Percentiles rank a stretch among this genome's conserved stretches.
Evolutionary conservation across 2,329 filamentous ascomycete species (phyloP).

Genomic region (Nemania sp.): DNA sequence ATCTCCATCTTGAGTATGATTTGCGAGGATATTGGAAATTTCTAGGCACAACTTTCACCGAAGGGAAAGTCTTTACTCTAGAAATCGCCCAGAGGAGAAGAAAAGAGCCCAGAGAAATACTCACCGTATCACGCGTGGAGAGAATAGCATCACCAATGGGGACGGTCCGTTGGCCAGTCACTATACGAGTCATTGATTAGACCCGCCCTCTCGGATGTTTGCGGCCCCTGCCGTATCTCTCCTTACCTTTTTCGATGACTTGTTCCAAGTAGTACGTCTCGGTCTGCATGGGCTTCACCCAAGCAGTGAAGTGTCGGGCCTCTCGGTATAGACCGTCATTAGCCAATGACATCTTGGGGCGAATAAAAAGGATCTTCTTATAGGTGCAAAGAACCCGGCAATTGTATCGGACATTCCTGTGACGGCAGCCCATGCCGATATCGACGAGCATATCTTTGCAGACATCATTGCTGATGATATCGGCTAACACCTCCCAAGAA

Average conservation of each 20-base stretch:
- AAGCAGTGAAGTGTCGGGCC: slow-evolving; percentile 54
- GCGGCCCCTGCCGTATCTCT: slow-evolving; percentile 33
- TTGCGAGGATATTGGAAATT: no score
- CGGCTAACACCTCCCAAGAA: slow-evolving; percentile 32
- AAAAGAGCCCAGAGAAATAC: no score
- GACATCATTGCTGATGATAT: slow-evolving; percentile 33
- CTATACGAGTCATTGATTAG: slow-evolving; percentile 41
- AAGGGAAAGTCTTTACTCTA: no score
- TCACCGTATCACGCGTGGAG: slow-evolving; percentile 55
- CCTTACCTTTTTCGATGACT: slow-evolving; percentile 41
- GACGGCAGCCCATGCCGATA: slow-evolving; percentile 27
- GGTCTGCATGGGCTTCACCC: slow-evolving; percentile 52
- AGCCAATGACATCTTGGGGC: slow-evolving; percentile 36
- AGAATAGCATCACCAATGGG: slow-evolving; percentile 58
- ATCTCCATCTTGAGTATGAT: no score
- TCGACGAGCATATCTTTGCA: slow-evolving; percentile 35
- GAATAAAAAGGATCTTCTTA: slow-evolving; percentile 30
- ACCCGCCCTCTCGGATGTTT: no score
- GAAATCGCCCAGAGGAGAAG: no score
- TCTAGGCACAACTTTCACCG: no score
- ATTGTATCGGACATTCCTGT: slow-evolving; percentile 26
- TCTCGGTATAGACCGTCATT: slow-evolving; percentile 35
- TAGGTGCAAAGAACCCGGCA: slow-evolving; percentile 39
- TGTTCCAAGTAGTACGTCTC: slow-evolving; percentile 56
- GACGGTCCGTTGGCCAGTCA: slow-evolving; percentile 52